A percentile compares a stretch with the other conserved stretches of the same genome.
Evolutionary conservation across 2,329 filamentous ascomycete genomes (phyloP).

Genomic region (Dichotomopilus funicola): DNA sequence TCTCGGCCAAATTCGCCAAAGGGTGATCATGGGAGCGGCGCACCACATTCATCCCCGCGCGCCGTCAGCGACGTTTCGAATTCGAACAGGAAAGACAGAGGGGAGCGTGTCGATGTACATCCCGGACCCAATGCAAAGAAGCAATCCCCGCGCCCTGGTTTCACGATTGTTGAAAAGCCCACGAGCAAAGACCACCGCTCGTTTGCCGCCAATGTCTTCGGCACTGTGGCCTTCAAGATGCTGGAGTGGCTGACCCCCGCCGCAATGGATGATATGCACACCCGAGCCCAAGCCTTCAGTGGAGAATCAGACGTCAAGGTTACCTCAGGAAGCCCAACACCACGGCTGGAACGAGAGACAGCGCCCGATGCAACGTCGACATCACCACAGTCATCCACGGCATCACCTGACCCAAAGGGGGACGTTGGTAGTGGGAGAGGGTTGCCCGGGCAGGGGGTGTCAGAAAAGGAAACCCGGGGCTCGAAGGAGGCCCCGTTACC

Average conservation of each 20-base stretch:
- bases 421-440: background rate
- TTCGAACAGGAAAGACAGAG: constrained; percentile 5
- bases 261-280: constrained; percentile 44
- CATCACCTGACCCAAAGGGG: background rate
- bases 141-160: constrained; percentile 17
- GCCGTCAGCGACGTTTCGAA: constrained; percentile 1
- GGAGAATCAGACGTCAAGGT: constrained; percentile 17
- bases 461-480: constrained; percentile 2
- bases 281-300: constrained; percentile 31
- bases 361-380: background rate
- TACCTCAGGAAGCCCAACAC: background rate
- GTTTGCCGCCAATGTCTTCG: constrained; percentile 58
- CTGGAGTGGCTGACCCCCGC: constrained; percentile 62
- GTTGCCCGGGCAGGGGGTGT: background rate
- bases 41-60: background rate
- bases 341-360: background rate
- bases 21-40: constrained; percentile 4
- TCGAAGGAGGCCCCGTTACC: constrained; percentile 13
- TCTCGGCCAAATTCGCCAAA: constrained; percentile 11
- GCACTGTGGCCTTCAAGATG: constrained; percentile 62
- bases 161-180: constrained; percentile 41
- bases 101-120: constrained; percentile 2
- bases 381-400: background rate
- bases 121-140: constrained; percentile 5
- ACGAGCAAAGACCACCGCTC: constrained; percentile 51